Base-by-base conservation (phyloP, 2,329 filamentous ascomycete genomes). In the Aspergillus carbonarius region DNA sequence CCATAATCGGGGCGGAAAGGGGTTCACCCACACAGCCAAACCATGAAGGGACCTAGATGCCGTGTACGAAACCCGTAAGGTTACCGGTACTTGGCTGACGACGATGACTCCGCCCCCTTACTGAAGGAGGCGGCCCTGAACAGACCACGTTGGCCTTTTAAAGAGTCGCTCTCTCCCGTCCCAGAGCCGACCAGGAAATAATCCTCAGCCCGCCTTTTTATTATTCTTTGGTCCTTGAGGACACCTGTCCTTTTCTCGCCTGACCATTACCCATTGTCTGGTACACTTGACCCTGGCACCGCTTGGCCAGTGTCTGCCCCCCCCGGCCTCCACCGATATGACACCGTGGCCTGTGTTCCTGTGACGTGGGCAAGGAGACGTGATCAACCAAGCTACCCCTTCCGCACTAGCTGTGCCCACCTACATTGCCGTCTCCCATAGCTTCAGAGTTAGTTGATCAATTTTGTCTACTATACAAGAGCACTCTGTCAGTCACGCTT, bases 91-190 rank as follows among this genome's bases (percentile, higher is more conserved):
- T 37, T 51, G 55, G 64, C 58, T 66, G 57, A 66, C 62, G 58
- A 58, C 57, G 44, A 37, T 25, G 55, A 60, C 58, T 64, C 60
- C 60, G 61, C 66, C 61, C 65, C 66, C 65, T 54, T 58, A 53
- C 48, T 37, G 52, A 49, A 63, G 49, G 55, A 55, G 54, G 52
- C 23, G 35, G 51, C 54, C 54, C 51, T 54, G 61, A 66, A 69
- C 56, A 68, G 71, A 72, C 68, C 74, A 75, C 71, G 68, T 68
- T 77, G 74, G 73, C 74, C 74, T 76, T 71, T 76, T 75, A 69
- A 75, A 75, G 69, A 67, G 66, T 54, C 54, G 44, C 52, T 58
- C 57, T 48, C 57, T 63, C 61, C 63, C 68, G 44, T 59, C 15
- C 55, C 49, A 49, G 15, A 18, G 15, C 25, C 12, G n/a, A 49